phyloP scores from a whole-genome alignment of 2,329 filamentous ascomycete species.

The Verticillium klebahnii region DNA sequence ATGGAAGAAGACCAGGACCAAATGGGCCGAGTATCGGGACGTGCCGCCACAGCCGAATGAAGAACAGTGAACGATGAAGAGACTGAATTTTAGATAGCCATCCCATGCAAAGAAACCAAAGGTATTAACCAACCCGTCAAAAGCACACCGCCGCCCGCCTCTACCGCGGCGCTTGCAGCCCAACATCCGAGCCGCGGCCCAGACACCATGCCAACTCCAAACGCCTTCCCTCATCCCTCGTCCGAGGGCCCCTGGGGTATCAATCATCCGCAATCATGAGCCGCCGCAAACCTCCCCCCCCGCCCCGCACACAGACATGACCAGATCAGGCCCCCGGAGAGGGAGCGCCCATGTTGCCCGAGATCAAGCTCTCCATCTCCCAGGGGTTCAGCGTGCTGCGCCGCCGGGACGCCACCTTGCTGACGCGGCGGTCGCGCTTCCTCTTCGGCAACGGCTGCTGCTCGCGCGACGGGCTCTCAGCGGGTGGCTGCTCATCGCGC shows the following conservation, averaged over 20 bases:
- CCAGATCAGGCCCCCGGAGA: neutral
- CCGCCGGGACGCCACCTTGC: constrained; percentile 55
- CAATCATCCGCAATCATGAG: neutral
- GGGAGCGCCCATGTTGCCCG: constrained; percentile 24
- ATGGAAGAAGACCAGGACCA: too few relatives aligned
- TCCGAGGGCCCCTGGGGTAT: neutral
- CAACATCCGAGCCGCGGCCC: neutral
- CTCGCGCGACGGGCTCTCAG: constrained; percentile 3
- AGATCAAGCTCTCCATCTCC: constrained; percentile 65
- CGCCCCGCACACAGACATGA: neutral
- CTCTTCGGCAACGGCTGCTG: constrained; percentile 29
- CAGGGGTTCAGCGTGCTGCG: constrained; percentile 72
- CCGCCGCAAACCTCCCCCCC: neutral
- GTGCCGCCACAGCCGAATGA: neutral
- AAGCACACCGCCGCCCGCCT: neutral
- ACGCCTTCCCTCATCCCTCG: neutral
- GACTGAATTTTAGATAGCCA: neutral
- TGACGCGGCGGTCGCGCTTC: constrained; percentile 48
- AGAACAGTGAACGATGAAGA: neutral
- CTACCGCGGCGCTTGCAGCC: neutral
- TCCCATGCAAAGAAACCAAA: neutral
- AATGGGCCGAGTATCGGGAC: neutral
- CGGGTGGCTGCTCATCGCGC: constrained; percentile 3
- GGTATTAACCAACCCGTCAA: neutral
- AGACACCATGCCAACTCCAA: neutral